Base-by-base conservation (phyloP, 2,329 filamentous ascomycete genomes). In the Colletotrichum falcatum region DNA sequence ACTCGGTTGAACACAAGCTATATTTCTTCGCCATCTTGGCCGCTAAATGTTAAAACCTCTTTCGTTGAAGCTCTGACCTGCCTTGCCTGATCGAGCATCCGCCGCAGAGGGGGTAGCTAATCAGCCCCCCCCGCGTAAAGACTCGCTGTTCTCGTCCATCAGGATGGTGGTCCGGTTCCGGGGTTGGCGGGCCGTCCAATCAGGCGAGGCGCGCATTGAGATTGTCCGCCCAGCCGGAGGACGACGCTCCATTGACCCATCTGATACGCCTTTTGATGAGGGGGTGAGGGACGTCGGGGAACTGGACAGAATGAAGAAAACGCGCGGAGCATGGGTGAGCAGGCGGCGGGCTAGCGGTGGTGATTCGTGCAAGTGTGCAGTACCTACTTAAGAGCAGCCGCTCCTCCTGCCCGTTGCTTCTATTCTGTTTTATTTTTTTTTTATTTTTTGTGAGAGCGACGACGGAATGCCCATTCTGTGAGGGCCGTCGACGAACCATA, bases 231-330 rank as follows among this genome's bases (percentile, higher is more conserved):
- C 30, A 49, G 60, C 60, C 69, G 69, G 69, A 71, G 55, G 69
- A 70, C 55, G 60, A 71, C 35, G 65, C 65, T 71, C 65, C 69
- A 70, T 71, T 51, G 64, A 67, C 48, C 69, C 51, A 70, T 61
- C 54, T 61, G 69, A 65, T 55, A 65, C 69, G 20, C 9, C 20
- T 48, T 46, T 26, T 18, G 42, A 14, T 18, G 42, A 14, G 18
- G 9, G 9, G 6, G 1, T 4, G 42, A 4, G 51, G 42, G 39
- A 48, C n/a, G 14, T 49, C 20, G 20, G 4, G 4, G 37, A 49
- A 26, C 33, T 7, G 65, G 30, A 49, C 59, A 54, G 33, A 28
- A 20, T 37, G 42, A 33, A 23, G 35, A 23, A 14, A 35, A 28
- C 5, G 26, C n/a, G 20, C n/a, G 20, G 44, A 20, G 23, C n/a